phyloP scores from a whole-genome alignment of 2,329 filamentous ascomycete genomes.

The Colletotrichum sp. region DNA sequence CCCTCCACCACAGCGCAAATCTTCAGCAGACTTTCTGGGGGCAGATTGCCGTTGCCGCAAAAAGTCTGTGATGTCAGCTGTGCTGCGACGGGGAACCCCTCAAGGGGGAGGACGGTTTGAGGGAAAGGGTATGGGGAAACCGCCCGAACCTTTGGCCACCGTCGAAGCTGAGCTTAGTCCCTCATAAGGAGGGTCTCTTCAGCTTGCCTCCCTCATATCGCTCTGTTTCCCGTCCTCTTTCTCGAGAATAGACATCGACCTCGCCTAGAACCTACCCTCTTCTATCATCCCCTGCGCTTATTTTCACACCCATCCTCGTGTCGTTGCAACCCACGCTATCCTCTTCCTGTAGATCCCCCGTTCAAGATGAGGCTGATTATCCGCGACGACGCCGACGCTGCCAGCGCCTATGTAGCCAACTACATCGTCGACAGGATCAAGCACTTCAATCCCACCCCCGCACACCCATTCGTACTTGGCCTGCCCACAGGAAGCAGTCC shows the following conservation, averaged over 20 bases:
- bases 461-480: conserved; percentile 81
- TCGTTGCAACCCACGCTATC: conserved; percentile 18
- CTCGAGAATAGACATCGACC: background rate
- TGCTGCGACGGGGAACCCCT: background rate
- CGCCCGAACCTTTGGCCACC: background rate
- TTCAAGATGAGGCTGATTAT: conserved; percentile 81
- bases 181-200: conserved; percentile 14
- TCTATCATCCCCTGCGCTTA: background rate
- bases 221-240: background rate
- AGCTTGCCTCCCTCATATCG: background rate
- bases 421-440: conserved; percentile 86
- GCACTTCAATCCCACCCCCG: conserved; percentile 72
- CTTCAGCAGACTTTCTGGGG: conserved; percentile 8
- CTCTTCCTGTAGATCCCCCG: conserved; percentile 20
- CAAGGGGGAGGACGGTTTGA: background rate
- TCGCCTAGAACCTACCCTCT: background rate
- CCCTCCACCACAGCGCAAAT: conserved; percentile 15
- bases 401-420: conserved; percentile 79
- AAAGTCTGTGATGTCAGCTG: conserved; percentile 20
- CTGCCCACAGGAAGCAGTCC: conserved; percentile 85
- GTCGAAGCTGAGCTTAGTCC: background rate
- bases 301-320: background rate
- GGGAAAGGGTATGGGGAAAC: background rate
- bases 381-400: conserved; percentile 71
- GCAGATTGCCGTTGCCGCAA: background rate